Evolutionary conservation across 129 eudicot genomes (phyloP).

Genomic region (Chrysanthemum seticuspe): DNA sequence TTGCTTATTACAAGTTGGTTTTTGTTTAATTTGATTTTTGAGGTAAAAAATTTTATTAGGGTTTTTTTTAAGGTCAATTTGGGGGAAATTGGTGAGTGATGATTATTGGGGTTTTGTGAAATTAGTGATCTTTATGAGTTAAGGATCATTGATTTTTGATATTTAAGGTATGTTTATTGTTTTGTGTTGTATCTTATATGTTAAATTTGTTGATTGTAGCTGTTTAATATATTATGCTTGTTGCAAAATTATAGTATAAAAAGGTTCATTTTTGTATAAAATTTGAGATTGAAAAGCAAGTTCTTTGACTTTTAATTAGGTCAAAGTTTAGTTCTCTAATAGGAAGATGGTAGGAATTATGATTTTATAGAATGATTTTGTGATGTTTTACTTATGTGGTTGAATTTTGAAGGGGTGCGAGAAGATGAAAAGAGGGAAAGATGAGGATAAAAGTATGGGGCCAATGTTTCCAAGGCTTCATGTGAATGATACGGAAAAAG

Average conservation of each 20-base stretch:
- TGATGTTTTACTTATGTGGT: constrained; percentile 11
- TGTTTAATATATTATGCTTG: no score
- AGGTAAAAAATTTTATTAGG: constrained; percentile 8
- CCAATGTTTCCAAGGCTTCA: constrained; percentile 99
- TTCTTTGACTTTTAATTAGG: no score
- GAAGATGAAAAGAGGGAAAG: constrained; percentile 85
- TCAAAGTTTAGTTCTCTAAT: neutral
- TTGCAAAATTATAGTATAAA: no score
- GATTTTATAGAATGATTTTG: neutral
- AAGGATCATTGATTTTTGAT: constrained; percentile 16
- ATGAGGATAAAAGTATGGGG: constrained; percentile 78
- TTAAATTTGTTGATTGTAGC: neutral
- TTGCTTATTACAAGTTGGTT: constrained; percentile 10
- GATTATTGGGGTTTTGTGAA: constrained; percentile 13
- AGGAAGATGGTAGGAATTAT: neutral
- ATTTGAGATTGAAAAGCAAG: no score
- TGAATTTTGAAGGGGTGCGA: constrained; percentile 19
- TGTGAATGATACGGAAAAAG: constrained; percentile 93
- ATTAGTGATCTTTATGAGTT: constrained; percentile 22
- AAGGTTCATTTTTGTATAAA: no score
- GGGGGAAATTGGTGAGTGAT: constrained; percentile 21
- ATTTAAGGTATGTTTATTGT: constrained; percentile 22
- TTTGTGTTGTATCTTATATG: neutral
- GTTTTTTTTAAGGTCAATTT: constrained; percentile 26
- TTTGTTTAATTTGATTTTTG: constrained; percentile 21